These are phyloP conservation scores for Gonium pectorale DNA, from an alignment of 139 green algal genomes.

Conservation along the genomic window DNA sequence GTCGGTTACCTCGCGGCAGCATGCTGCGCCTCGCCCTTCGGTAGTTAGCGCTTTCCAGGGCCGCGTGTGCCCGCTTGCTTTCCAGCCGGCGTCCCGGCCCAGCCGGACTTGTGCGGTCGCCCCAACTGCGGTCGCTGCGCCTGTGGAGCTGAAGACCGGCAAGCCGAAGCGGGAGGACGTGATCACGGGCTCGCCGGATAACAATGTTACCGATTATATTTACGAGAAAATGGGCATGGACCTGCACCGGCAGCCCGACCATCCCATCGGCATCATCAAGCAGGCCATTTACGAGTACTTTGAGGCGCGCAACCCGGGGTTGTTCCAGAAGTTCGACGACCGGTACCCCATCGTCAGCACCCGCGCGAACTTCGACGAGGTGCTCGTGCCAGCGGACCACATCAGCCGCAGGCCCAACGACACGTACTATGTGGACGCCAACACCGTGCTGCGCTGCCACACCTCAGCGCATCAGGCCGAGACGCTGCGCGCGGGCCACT, in stretches of 20 bases:
- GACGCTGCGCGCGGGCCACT: constrained; percentile 83
- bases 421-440: constrained; percentile 95
- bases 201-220: constrained; percentile 98
- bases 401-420: constrained; percentile 93
- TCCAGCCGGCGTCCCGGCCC: background rate
- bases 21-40: background rate
- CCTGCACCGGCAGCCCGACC: constrained; percentile 86
- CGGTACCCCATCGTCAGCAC: constrained; percentile 90
- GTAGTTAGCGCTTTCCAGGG: background rate
- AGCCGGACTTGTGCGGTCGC: background rate
- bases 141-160: constrained; percentile 23
- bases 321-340: constrained; percentile 93
- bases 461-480: constrained; percentile 85
- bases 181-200: constrained; percentile 84
- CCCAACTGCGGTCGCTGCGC: constrained; percentile 22
- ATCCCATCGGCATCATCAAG: constrained; percentile 98
- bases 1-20: background rate
- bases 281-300: constrained; percentile 97
- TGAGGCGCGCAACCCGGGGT: constrained; percentile 64
- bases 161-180: constrained; percentile 70
- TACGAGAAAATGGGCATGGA: constrained; percentile 95
- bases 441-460: constrained; percentile 75
- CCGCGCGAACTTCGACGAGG: constrained; percentile 64
- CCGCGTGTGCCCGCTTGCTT: background rate
- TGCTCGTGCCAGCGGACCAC: constrained; percentile 95